Percentiles rank a stretch among this genome's conserved stretches.
These are phyloP conservation scores for Ophiostoma populinum DNA, from an alignment of 2,329 filamentous ascomycete species.

Conservation along the genomic window DNA sequence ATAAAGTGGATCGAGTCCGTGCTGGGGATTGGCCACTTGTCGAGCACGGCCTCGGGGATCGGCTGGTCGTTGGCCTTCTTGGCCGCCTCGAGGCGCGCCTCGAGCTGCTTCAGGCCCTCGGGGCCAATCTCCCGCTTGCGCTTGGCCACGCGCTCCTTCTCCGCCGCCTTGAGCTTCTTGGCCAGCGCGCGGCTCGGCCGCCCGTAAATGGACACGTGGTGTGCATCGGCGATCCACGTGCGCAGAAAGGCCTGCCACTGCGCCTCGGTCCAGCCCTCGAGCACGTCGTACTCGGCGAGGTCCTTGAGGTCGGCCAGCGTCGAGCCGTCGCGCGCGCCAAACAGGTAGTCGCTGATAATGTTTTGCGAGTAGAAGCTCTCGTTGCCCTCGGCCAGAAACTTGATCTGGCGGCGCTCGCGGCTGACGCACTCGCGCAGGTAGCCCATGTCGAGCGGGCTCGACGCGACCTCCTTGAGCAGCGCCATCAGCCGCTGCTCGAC, in stretches of 20 bases:
- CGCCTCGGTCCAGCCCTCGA: constrained; percentile 66
- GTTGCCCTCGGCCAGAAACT: constrained; percentile 67
- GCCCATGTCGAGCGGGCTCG: constrained; percentile 68
- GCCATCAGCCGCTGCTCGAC: constrained; percentile 78
- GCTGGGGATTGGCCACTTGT: constrained; percentile 64
- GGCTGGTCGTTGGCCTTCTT: constrained; percentile 78
- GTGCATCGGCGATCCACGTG: constrained; percentile 71
- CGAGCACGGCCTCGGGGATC: constrained; percentile 68
- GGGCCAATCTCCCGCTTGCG: constrained; percentile 65
- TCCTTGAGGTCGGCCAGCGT: constrained; percentile 44
- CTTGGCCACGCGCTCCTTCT: constrained; percentile 60
- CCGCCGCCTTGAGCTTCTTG: constrained; percentile 63
- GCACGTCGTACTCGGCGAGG: constrained; percentile 42
- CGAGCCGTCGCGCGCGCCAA: constrained; percentile 70
- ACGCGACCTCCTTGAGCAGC: constrained; percentile 63
- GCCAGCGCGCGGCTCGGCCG: constrained; percentile 69
- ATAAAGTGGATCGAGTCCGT: constrained; percentile 94
- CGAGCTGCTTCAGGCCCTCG: constrained; percentile 62
- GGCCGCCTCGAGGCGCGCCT: constrained; percentile 60
- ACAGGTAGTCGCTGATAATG: constrained; percentile 85
- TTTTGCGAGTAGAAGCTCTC: constrained; percentile 67
- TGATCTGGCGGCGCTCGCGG: constrained; percentile 64
- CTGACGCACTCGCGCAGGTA: constrained; percentile 81
- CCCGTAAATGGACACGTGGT: constrained; percentile 76
- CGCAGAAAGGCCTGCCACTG: constrained; percentile 72